Base-by-base conservation (phyloP, 805 yeast genomes). In the Tetrapisispora taiwanensis region DNA sequence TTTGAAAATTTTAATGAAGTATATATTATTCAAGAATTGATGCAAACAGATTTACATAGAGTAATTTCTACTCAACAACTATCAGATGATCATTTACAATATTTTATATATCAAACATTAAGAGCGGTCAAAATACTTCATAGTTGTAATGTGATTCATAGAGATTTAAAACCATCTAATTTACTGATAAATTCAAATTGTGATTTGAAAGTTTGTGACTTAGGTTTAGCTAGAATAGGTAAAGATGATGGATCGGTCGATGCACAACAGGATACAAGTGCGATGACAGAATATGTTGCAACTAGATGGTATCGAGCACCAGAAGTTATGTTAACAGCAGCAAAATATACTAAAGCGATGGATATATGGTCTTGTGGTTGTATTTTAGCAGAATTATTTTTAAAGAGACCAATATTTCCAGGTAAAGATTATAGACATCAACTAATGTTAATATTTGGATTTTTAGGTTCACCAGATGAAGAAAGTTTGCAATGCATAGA, bases 231-330 rank as follows among this genome's bases (percentile, higher is more conserved):
- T 1, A 68, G 74, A 41, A 64, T 68, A 34, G 27, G 32, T 6
- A 42, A 24, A 12, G 55, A 55, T 15, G 53, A 50, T 18, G 43
- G 44, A 46, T 84, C 38, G 4, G 51, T 44, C 3, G 41, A 46
- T 8, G 49, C 47, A n/a, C 41, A 47, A n/a, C 47, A 47, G 30
- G 48, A 48, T 33, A 48, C 50, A 10, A 51, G 50, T 44, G 59
- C 60, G 1, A 83, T 90, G 95, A 90, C 97, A 2, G 97, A 90
- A 64, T 90, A 90, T 60, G 97, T 90, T 36, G 97, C 97, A 9
- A 90, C 97, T 3, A 71, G 97, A 52, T 90, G 97, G 97, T 90
- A 90, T 64, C 72, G 97, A 45, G 97, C 97, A 0, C 97, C 97
- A 0, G 97, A 90, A 56, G 88, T 90, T 60, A 90, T 90, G 97